Conservation (phyloP, 1,139 yeast genomes). For the Chernovozyma sophiae-reginae region DNA sequence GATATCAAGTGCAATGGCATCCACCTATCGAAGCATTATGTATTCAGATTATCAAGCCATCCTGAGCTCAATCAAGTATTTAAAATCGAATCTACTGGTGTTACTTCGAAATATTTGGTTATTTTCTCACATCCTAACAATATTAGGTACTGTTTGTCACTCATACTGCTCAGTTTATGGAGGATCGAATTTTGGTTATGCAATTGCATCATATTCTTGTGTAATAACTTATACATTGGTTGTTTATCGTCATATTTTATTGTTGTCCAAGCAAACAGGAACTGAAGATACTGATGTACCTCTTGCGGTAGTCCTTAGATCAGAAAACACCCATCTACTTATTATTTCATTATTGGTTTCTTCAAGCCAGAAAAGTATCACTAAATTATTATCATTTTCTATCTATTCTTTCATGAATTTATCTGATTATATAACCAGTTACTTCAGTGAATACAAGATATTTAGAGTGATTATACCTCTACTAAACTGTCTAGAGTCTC, state of each 20-base stretch:
- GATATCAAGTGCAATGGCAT: too few species aligned
- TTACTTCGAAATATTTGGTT: conserved; percentile 14
- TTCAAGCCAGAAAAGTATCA: conserved; percentile 19
- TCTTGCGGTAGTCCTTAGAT: conserved; percentile 31
- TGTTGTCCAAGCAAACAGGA: conserved; percentile 4
- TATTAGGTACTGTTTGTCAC: conserved; percentile 8
- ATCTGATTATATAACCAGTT: conserved; percentile 29
- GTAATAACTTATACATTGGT: conserved; percentile 19
- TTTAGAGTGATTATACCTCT: conserved; percentile 32
- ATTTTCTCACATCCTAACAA: conserved; percentile 15
- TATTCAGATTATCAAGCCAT: too few species aligned
- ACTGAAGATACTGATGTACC: conserved; percentile 9
- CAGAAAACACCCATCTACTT: conserved; percentile 46
- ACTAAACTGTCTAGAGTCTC: conserved; percentile 29
- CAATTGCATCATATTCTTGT: conserved; percentile 9
- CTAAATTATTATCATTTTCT: conserved; percentile 43
- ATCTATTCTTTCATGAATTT: conserved; percentile 45
- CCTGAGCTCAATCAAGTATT: too few species aligned
- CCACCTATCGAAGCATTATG: too few species aligned
- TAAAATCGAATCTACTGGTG: too few species aligned
- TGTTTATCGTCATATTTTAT: conserved; percentile 15
- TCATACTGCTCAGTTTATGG: neutral
- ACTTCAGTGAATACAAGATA: conserved; percentile 28
- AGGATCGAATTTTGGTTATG: conserved; percentile 7
- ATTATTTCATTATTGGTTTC: conserved; percentile 32